These are phyloP conservation scores for Aspergillus sclerotialis DNA, from an alignment of 2,329 filamentous ascomycete species.

Conservation along the genomic window DNA sequence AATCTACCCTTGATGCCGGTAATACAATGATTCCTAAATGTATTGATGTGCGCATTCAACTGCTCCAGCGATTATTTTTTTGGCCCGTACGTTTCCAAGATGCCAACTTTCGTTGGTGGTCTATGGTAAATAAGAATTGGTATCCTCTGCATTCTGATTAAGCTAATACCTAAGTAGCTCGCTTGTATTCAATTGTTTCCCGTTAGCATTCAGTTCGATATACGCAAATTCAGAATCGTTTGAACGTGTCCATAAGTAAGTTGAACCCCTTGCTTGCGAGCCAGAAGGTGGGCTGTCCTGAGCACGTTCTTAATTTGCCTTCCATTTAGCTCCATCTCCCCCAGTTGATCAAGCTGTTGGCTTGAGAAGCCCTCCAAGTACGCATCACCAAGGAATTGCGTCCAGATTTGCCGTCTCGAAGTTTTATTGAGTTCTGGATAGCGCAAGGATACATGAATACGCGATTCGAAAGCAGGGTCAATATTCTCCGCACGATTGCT, in stretches of 20 bases:
- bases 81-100: too few species aligned
- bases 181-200: too few species aligned
- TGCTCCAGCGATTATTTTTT: too few species aligned
- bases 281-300: constrained; percentile 37
- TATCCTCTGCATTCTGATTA: too few species aligned
- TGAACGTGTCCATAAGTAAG: constrained; percentile 15
- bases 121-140: too few species aligned
- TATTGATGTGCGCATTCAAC: too few species aligned
- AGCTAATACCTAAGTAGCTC: too few species aligned
- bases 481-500: constrained; percentile 40
- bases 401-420: constrained; percentile 36
- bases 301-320: constrained; percentile 41
- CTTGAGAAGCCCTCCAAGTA: constrained; percentile 12
- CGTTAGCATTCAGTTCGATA: neutral
- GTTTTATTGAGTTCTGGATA: constrained; percentile 34
- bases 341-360: constrained; percentile 17
- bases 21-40: too few species aligned
- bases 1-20: too few species aligned
- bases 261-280: constrained; percentile 14
- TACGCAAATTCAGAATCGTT: constrained; percentile 12
- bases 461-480: constrained; percentile 40
- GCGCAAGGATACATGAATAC: constrained; percentile 34
- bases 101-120: too few species aligned
- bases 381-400: constrained; percentile 33
- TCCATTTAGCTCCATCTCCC: constrained; percentile 20